phyloP scores from a whole-genome alignment of 768 basidiomycete species.

The Termitomyces bulborhizus region DNA sequence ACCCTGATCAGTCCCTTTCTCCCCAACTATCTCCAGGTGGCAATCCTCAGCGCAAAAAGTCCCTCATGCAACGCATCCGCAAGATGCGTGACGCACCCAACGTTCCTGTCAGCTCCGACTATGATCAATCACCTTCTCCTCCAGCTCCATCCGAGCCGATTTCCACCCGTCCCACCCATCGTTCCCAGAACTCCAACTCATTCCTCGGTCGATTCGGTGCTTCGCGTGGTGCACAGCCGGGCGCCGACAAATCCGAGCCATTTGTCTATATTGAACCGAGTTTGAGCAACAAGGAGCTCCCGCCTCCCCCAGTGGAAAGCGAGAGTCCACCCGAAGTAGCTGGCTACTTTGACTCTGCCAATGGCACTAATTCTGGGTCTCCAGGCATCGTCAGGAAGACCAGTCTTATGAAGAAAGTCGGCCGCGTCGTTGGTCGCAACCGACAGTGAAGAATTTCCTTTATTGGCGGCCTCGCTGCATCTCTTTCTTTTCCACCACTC shows the following conservation, averaged over 20 bases:
- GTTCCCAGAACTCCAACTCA: constrained; percentile 69
- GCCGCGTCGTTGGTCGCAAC: constrained; percentile 60
- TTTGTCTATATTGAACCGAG: constrained; percentile 61
- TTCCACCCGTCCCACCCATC: constrained; percentile 57
- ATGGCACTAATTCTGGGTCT: constrained; percentile 21
- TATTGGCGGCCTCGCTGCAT: no score
- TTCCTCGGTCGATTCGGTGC: constrained; percentile 66
- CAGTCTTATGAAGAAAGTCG: constrained; percentile 76
- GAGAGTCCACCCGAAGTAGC: constrained; percentile 21
- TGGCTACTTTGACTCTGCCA: constrained; percentile 47
- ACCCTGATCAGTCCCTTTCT: constrained; percentile 29
- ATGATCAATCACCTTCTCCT: constrained; percentile 34
- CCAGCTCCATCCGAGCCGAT: constrained; percentile 22
- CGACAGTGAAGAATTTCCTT: constrained; percentile 19
- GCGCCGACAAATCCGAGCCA: constrained; percentile 40
- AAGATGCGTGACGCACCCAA: constrained; percentile 86
- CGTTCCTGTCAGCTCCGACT: constrained; percentile 56
- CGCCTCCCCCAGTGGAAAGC: constrained; percentile 31
- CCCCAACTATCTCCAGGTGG: constrained; percentile 40
- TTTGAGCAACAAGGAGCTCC: constrained; percentile 48
- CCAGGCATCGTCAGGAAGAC: constrained; percentile 62
- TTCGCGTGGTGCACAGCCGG: constrained; percentile 20
- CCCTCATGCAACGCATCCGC: constrained; percentile 82
- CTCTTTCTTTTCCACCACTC: no score
- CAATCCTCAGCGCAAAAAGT: constrained; percentile 67